These are phyloP conservation scores for Trichoderma hamatum DNA, from an alignment of 2,329 filamentous ascomycete genomes.

Conservation along the genomic window DNA sequence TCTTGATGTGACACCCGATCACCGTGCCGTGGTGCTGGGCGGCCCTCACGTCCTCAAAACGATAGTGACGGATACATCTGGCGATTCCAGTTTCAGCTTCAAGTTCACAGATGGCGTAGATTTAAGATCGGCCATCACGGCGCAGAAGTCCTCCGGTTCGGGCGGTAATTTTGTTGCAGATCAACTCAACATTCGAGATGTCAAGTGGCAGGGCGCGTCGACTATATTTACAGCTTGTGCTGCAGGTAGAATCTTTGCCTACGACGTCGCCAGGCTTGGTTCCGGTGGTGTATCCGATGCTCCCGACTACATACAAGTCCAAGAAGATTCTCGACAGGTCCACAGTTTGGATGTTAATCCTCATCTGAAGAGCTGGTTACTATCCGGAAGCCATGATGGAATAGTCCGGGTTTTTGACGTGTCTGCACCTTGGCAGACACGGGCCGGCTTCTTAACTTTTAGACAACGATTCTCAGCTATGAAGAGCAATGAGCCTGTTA, in stretches of 20 bases:
- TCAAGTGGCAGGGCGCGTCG: conserved; percentile 59
- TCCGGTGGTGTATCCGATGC: conserved; percentile 48
- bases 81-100: conserved; percentile 39
- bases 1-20: conserved; percentile 62
- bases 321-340: conserved; percentile 65
- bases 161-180: conserved; percentile 51
- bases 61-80: conserved; percentile 55
- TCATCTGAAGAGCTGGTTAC: conserved; percentile 57
- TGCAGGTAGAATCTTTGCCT: conserved; percentile 66
- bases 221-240: conserved; percentile 65
- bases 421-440: conserved; percentile 50
- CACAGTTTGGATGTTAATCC: conserved; percentile 67
- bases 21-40: conserved; percentile 58
- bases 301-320: conserved; percentile 59
- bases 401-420: conserved; percentile 65
- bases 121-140: conserved; percentile 58
- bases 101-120: conserved; percentile 60
- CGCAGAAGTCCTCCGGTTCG: conserved; percentile 49
- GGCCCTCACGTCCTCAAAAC: conserved; percentile 65
- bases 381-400: conserved; percentile 67
- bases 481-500: conserved; percentile 50
- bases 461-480: conserved; percentile 48
- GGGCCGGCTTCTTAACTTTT: conserved; percentile 55
- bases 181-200: conserved; percentile 65
- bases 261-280: conserved; percentile 59